A percentile compares a stretch with the other conserved stretches of the same genome.
Evolutionary conservation across 2,329 filamentous ascomycete genomes (phyloP).

Genomic region (Conoideocrella luteorostrata): DNA sequence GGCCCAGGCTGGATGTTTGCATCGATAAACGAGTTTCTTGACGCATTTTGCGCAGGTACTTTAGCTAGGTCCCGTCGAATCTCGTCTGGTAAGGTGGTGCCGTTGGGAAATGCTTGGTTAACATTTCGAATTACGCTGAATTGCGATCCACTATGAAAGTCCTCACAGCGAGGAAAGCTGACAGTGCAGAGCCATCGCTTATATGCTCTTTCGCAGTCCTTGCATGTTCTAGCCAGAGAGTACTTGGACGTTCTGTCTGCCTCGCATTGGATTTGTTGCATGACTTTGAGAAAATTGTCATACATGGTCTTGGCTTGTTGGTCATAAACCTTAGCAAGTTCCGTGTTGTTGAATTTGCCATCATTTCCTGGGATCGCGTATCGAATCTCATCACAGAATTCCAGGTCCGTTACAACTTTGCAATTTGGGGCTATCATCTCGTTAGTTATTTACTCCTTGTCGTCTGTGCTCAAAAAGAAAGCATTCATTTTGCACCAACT

Average conservation of each 20-base stretch:
- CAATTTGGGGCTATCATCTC: constrained; percentile 63
- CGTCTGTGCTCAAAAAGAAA: too few relatives aligned
- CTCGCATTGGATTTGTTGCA: constrained; percentile 82
- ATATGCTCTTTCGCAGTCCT: constrained; percentile 73
- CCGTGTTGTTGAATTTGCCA: constrained; percentile 50
- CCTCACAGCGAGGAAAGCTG: constrained; percentile 84
- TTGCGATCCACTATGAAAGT: constrained; percentile 55
- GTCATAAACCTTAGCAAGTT: constrained; percentile 72
- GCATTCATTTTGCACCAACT: constrained; percentile 23
- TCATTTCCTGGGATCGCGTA: constrained; percentile 86
- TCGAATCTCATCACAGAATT: constrained; percentile 81
- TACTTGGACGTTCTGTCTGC: constrained; percentile 67
- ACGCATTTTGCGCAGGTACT: constrained; percentile 32
- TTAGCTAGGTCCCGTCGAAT: constrained; percentile 16
- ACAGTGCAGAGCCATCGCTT: constrained; percentile 94
- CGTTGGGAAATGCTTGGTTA: constrained; percentile 63
- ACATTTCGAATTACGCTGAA: constrained; percentile 58
- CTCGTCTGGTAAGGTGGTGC: constrained; percentile 42
- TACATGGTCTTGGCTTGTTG: constrained; percentile 63
- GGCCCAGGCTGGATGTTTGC: constrained; percentile 68
- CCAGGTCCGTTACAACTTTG: constrained; percentile 76
- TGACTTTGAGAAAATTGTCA: constrained; percentile 69
- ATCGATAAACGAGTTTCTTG: constrained; percentile 71
- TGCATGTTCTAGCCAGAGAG: constrained; percentile 71
- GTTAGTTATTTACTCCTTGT: too few relatives aligned